Evolutionary conservation across 108 stramenopile genomes (phyloP).

Genomic region (Cyclostephanos invisitatus): DNA sequence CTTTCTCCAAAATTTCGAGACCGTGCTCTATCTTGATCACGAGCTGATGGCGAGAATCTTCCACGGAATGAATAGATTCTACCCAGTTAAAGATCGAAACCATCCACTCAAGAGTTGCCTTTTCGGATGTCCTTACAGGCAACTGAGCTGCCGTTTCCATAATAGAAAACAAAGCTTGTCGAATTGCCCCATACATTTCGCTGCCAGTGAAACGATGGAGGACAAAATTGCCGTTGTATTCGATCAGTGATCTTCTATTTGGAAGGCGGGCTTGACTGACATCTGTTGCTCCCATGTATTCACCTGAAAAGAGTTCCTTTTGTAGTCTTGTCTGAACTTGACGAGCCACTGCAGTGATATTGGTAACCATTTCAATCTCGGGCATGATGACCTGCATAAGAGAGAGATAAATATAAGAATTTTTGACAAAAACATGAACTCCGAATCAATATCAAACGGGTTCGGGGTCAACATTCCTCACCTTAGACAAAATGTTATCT

Average conservation of each 20-base stretch:
- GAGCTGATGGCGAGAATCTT: conserved; percentile 19
- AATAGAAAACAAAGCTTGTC: conserved; percentile 42
- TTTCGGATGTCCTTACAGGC: conserved; percentile 65
- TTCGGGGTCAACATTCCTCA: conserved; percentile 3
- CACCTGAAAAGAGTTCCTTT: conserved; percentile 54
- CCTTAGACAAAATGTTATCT: conserved; percentile 35
- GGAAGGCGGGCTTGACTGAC: conserved; percentile 68
- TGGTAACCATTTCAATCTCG: conserved; percentile 46
- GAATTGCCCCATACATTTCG: conserved; percentile 53
- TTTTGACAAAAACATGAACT: neutral
- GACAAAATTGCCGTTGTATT: conserved; percentile 61
- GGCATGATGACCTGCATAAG: conserved; percentile 59
- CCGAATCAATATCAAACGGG: conserved; percentile 8
- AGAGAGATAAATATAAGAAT: neutral
- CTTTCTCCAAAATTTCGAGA: conserved; percentile 42
- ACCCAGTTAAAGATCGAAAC: conserved; percentile 67
- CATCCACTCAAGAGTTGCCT: conserved; percentile 77
- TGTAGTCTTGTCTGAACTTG: conserved; percentile 53
- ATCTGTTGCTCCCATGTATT: conserved; percentile 48
- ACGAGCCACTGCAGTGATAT: conserved; percentile 43
- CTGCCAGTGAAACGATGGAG: conserved; percentile 69
- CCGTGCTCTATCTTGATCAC: conserved; percentile 39
- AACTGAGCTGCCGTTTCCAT: conserved; percentile 49
- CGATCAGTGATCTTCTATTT: conserved; percentile 60
- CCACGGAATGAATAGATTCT: conserved; percentile 44